These are phyloP conservation scores for Phaeodactylum tricornutum DNA, from an alignment of 108 stramenopile species.

Conservation along the genomic window DNA sequence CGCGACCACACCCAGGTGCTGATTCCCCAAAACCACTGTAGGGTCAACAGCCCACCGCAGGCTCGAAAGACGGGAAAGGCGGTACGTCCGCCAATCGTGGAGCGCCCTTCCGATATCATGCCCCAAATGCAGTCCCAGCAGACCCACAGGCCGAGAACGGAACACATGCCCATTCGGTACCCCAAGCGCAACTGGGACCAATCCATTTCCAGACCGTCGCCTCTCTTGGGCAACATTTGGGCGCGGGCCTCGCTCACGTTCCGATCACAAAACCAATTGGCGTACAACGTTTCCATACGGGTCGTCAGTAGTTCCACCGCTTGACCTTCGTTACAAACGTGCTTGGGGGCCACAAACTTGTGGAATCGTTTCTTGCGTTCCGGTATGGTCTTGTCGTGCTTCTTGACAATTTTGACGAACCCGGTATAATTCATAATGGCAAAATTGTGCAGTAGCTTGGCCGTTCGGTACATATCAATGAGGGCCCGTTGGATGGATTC, in stretches of 20 bases:
- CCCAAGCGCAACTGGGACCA: slow-evolving; percentile 70
- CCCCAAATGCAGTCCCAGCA: slow-evolving; percentile 92
- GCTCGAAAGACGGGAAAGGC: slow-evolving; percentile 89
- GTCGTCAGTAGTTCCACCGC: slow-evolving; percentile 34
- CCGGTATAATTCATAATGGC: slow-evolving; percentile 90
- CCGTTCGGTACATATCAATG: slow-evolving; percentile 60
- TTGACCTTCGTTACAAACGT: slow-evolving; percentile 61
- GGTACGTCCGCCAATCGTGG: slow-evolving; percentile 69
- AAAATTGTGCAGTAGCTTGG: slow-evolving; percentile 77
- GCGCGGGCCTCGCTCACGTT: slow-evolving; percentile 76
- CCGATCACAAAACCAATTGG: slow-evolving; percentile 83
- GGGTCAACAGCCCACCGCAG: slow-evolving; percentile 74
- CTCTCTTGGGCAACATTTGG: slow-evolving; percentile 80
- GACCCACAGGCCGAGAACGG: slow-evolving; percentile 83
- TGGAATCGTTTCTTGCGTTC: slow-evolving; percentile 55
- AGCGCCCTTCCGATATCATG: slow-evolving; percentile 33
- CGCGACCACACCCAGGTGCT: slow-evolving; percentile 79
- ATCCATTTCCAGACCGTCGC: slow-evolving; percentile 87
- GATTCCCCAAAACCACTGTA: slow-evolving; percentile 92
- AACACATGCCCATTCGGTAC: slow-evolving; percentile 88
- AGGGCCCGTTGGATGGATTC: slow-evolving; percentile 75
- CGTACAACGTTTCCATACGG: slow-evolving; percentile 50
- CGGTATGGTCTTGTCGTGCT: slow-evolving; percentile 77
- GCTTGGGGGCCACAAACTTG: slow-evolving; percentile 12
- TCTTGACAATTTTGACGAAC: slow-evolving; percentile 89